Evolutionary conservation across 2,329 filamentous ascomycete species (phyloP).

Genomic region (Epichloe elymi): DNA sequence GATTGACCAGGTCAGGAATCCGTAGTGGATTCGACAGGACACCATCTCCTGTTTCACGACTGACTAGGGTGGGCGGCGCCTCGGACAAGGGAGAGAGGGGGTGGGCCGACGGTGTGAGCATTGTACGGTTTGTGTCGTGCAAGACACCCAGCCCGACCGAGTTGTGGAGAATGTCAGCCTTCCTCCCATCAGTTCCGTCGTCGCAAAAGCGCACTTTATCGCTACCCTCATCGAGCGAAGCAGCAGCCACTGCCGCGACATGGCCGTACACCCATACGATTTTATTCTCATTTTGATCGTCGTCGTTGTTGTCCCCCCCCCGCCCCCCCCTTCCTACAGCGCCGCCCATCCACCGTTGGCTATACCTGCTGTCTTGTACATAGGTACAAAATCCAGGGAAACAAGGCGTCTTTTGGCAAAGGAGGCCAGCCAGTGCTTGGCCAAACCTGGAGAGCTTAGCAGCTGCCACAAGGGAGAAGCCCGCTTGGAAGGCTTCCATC

Average conservation of each 20-base stretch:
- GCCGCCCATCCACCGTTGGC: background rate
- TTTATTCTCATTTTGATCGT: background rate
- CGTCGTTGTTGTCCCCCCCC: background rate
- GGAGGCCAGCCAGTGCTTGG: background rate
- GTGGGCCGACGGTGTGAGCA: slow-evolving; percentile 2
- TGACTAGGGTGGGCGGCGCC: slow-evolving; percentile 8
- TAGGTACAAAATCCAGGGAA: background rate
- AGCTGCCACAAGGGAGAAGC: background rate
- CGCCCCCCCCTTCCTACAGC: background rate
- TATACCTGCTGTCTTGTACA: background rate
- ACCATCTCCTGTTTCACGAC: slow-evolving; percentile 11
- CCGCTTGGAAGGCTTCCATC: background rate
- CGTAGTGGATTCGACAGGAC: slow-evolving; percentile 9
- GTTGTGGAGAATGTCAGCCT: slow-evolving; percentile 1
- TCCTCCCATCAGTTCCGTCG: background rate
- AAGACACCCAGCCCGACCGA: background rate
- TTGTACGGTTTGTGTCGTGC: background rate
- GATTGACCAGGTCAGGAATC: slow-evolving; percentile 10
- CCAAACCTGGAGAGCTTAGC: background rate
- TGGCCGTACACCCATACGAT: background rate
- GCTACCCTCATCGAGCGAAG: background rate
- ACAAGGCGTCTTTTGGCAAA: background rate
- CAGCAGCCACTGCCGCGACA: background rate
- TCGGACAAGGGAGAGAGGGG: slow-evolving; percentile 5
- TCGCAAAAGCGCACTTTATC: background rate